A percentile compares a stretch with the other conserved stretches of the same genome.
Evolutionary conservation across 192 early-diverging fungal species (phyloP).

Genomic region (Podila epigama): DNA sequence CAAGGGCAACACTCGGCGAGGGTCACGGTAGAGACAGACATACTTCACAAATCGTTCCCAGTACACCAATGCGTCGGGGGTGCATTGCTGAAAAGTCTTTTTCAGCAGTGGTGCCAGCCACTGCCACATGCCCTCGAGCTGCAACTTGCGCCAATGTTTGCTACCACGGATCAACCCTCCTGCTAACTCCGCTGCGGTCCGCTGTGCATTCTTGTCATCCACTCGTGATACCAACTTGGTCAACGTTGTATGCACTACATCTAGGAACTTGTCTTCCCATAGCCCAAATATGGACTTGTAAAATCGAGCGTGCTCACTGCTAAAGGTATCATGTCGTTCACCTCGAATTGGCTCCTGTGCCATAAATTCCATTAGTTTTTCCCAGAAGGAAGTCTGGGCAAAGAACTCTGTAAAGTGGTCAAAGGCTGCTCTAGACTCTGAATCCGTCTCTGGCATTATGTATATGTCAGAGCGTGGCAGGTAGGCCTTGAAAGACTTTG

Average conservation of each 20-base stretch:
- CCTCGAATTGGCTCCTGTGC: constrained; percentile 71
- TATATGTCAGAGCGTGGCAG: constrained; percentile 36
- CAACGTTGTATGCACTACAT: constrained; percentile 62
- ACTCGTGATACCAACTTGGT: constrained; percentile 54
- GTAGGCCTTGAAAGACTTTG: constrained; percentile 65
- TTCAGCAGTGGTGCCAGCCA: constrained; percentile 72
- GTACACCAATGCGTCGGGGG: constrained; percentile 76
- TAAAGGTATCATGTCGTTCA: constrained; percentile 73
- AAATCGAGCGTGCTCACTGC: constrained; percentile 61
- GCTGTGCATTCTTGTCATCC: constrained; percentile 80
- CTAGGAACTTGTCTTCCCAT: constrained; percentile 68
- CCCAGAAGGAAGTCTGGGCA: constrained; percentile 72
- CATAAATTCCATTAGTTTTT: constrained; percentile 63
- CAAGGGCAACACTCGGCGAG: constrained; percentile 79
- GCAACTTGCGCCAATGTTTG: constrained; percentile 80
- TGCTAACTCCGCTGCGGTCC: constrained; percentile 81
- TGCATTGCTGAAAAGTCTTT: constrained; percentile 67
- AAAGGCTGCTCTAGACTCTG: constrained; percentile 61
- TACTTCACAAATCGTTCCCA: constrained; percentile 81
- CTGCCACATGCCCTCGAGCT: constrained; percentile 67
- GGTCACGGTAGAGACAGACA: constrained; percentile 72
- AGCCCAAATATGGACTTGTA: constrained; percentile 77
- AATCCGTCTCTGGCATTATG: constrained; percentile 63
- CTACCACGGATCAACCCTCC: constrained; percentile 84
- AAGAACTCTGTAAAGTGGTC: constrained; percentile 63